These are phyloP conservation scores for Yamadazyma atlantica DNA, from an alignment of 1,139 yeast species.

Conservation along the genomic window DNA sequence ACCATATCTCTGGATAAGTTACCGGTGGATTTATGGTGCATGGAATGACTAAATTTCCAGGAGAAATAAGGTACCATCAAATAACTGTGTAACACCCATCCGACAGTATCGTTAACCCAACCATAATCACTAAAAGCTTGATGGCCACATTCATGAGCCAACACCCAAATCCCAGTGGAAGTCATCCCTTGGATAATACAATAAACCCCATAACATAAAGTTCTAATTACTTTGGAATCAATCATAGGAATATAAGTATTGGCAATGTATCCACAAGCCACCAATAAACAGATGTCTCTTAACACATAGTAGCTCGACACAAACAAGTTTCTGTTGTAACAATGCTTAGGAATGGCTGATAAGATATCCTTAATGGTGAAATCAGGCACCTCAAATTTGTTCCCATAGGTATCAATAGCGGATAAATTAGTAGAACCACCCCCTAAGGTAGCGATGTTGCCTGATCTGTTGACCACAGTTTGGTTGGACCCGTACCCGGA, in stretches of 20 bases:
- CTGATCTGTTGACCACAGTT: slow-evolving; percentile 26
- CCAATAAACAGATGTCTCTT: slow-evolving; percentile 52
- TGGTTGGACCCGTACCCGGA: not conserved
- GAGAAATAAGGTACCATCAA: slow-evolving; percentile 61
- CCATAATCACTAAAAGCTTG: slow-evolving; percentile 60
- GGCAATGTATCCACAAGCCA: slow-evolving; percentile 45
- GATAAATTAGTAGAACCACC: slow-evolving; percentile 19
- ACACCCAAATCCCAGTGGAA: slow-evolving; percentile 65
- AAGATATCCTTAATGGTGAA: slow-evolving; percentile 61
- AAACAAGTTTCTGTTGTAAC: slow-evolving; percentile 55
- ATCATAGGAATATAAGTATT: slow-evolving; percentile 48
- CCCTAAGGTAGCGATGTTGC: slow-evolving; percentile 35
- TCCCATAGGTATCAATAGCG: slow-evolving; percentile 55
- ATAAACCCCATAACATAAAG: slow-evolving; percentile 55
- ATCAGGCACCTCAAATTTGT: slow-evolving; percentile 61
- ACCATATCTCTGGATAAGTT: slow-evolving; percentile 62
- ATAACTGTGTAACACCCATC: slow-evolving; percentile 61
- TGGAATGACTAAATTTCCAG: slow-evolving; percentile 60
- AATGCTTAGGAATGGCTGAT: slow-evolving; percentile 59
- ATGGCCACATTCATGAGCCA: slow-evolving; percentile 70
- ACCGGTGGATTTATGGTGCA: slow-evolving; percentile 67
- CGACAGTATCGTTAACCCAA: slow-evolving; percentile 54
- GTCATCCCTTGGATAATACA: slow-evolving; percentile 57
- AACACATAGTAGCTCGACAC: slow-evolving; percentile 55
- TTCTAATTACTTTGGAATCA: slow-evolving; percentile 26